Evolutionary conservation across 805 yeast genomes (phyloP).

Genomic region (Ogataea dorogensis): DNA sequence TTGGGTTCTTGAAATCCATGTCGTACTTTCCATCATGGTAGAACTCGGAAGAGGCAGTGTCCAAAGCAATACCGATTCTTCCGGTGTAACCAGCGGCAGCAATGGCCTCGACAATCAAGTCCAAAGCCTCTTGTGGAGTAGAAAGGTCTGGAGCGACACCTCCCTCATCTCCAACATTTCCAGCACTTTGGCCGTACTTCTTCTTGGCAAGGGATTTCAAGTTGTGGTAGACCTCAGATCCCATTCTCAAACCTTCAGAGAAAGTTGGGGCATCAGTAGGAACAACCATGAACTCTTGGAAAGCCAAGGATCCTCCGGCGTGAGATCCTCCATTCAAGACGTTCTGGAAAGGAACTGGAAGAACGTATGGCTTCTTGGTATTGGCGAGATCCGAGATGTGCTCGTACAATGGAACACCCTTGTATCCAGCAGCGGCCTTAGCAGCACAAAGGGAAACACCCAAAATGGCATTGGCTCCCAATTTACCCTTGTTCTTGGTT

Average conservation of each 20-base stretch:
- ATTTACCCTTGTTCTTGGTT: conserved; percentile 93
- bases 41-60: conserved; percentile 97
- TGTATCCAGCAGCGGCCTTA: conserved; percentile 97
- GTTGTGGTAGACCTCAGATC: conserved; percentile 97
- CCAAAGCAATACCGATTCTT: conserved; percentile 87
- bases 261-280: conserved; percentile 89
- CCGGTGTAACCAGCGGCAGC: conserved; percentile 95
- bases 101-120: conserved; percentile 87
- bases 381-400: conserved; percentile 83
- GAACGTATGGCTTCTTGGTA: conserved; percentile 78
- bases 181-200: conserved; percentile 96
- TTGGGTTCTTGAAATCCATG: conserved; percentile 97
- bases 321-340: conserved; percentile 99
- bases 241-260: conserved; percentile 95
- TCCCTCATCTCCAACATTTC: conserved; percentile 99
- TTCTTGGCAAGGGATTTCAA: conserved; percentile 90
- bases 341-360: conserved; percentile 99
- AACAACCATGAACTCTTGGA: conserved; percentile 99
- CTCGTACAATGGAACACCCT: conserved; percentile 87
- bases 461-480: conserved; percentile 97
- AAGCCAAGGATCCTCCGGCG: conserved; percentile 99
- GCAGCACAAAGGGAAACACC: conserved; percentile 98
- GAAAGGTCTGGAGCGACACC: conserved; percentile 99
- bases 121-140: conserved; percentile 95
- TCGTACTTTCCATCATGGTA: conserved; percentile 96